A percentile compares a stretch with the other conserved stretches of the same genome.
These are phyloP conservation scores for Neoboletus magnificus DNA, from an alignment of 768 basidiomycete species.

Conservation along the genomic window DNA sequence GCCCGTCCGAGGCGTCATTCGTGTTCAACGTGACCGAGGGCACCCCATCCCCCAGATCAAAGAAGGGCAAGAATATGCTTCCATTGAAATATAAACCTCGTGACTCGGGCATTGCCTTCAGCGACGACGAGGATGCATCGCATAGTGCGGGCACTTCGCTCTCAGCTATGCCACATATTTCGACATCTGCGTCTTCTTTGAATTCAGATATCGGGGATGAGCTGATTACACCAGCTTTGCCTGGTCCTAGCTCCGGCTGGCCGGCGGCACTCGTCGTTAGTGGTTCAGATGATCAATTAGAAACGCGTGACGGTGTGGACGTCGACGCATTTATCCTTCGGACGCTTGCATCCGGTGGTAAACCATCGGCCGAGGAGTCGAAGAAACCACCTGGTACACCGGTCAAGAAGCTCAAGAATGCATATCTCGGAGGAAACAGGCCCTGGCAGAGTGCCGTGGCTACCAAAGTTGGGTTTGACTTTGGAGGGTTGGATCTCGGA, in stretches of 20 bases:
- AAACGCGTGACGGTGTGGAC: conserved; percentile 34
- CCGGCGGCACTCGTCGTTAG: conserved; percentile 43
- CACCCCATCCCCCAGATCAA: conserved; percentile 54
- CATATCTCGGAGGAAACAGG: conserved; percentile 52
- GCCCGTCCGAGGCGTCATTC: conserved; percentile 51
- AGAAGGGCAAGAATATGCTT: conserved; percentile 35
- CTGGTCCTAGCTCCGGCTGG: conserved; percentile 60
- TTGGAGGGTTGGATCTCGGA: conserved; percentile 38
- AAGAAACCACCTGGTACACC: conserved; percentile 79
- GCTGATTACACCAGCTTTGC: conserved; percentile 67
- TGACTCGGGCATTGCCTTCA: conserved; percentile 62
- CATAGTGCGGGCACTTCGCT: conserved; percentile 16
- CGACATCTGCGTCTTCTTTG: conserved; percentile 61
- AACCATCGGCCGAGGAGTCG: conserved; percentile 38
- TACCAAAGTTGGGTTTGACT: conserved; percentile 55
- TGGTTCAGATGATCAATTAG: conserved; percentile 39
- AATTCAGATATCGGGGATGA: conserved; percentile 57
- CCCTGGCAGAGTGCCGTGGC: conserved; percentile 84
- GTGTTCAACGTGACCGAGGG: conserved; percentile 51
- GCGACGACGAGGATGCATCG: conserved; percentile 51
- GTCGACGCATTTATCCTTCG: conserved; percentile 73
- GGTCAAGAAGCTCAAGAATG: conserved; percentile 69
- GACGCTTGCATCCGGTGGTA: conserved; percentile 58
- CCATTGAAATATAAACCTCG: conserved; percentile 70
- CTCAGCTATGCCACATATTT: conserved; percentile 51